Conservation (phyloP, 1,139 yeast species). For the Saccharomyces hybrid region DNA sequence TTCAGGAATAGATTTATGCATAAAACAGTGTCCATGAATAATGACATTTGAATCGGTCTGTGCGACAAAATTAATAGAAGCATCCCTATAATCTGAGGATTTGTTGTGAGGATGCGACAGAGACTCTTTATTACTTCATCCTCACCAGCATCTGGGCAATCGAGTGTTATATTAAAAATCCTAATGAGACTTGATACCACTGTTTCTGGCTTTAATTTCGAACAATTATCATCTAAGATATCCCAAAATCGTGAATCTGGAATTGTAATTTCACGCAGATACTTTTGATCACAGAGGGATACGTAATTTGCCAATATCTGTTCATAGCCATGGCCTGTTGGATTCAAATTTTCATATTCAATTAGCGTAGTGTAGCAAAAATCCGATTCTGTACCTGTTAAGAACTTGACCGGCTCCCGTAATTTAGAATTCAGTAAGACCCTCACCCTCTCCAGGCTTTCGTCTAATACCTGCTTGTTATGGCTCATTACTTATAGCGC, state of each 20-base stretch:
- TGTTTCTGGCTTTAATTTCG: neutral
- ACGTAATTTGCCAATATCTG: neutral
- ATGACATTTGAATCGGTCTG: slow-evolving; percentile 4
- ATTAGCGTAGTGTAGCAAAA: neutral
- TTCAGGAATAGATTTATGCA: slow-evolving; percentile 12
- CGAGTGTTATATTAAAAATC: neutral
- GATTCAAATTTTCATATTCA: neutral
- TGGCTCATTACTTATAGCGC: neutral
- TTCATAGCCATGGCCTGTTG: neutral
- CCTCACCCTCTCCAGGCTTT: neutral
- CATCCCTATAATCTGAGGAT: neutral
- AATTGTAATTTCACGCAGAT: neutral
- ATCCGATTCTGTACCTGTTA: neutral
- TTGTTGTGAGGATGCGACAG: neutral
- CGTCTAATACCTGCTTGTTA: neutral
- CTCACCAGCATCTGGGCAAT: slow-evolving; percentile 4
- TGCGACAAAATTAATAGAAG: neutral
- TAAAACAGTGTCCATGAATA: slow-evolving; percentile 9
- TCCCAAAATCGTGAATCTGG: neutral
- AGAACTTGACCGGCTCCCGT: neutral
- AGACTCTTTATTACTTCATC: neutral
- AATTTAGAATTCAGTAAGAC: neutral
- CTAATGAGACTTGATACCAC: neutral
- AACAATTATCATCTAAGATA: slow-evolving; percentile 1
- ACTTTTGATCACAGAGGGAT: neutral